These are phyloP conservation scores for Musa beccarii DNA, from an alignment of 176 grass and related monocot species.

Conservation along the genomic window DNA sequence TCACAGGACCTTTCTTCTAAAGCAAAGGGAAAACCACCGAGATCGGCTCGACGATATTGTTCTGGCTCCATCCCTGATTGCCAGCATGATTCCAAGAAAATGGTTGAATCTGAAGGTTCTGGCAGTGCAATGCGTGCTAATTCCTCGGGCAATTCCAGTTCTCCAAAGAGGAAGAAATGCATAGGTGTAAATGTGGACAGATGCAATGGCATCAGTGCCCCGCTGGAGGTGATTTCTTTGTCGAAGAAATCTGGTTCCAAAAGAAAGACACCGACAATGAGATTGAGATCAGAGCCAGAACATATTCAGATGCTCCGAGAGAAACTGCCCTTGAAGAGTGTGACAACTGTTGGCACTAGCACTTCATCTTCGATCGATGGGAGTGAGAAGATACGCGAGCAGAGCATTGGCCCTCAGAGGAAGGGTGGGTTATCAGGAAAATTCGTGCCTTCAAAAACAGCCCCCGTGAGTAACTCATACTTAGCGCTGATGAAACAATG, in stretches of 20 bases:
- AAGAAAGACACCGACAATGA: conserved; percentile 48
- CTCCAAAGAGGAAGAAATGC: conserved; percentile 80
- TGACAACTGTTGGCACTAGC: conserved; percentile 19
- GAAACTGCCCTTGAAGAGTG: conserved; percentile 19
- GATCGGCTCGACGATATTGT: neutral
- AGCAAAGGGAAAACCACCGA: conserved; percentile 13
- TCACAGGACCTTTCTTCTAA: conserved; percentile 33
- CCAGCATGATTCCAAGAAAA: conserved; percentile 26
- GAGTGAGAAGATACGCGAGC: conserved; percentile 29
- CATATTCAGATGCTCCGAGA: conserved; percentile 37
- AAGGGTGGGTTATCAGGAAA: conserved; percentile 41
- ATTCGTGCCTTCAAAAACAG: conserved; percentile 34
- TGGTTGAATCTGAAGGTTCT: conserved; percentile 45
- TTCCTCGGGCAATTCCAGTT: conserved; percentile 49
- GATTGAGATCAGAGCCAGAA: conserved; percentile 53
- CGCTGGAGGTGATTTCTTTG: conserved; percentile 42
- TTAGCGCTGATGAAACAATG: conserved; percentile 54
- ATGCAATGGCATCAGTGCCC: conserved; percentile 40
- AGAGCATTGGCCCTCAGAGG: conserved; percentile 21
- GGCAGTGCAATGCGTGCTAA: conserved; percentile 48
- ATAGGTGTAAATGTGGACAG: conserved; percentile 57
- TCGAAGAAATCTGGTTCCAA: conserved; percentile 56
- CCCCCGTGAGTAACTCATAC: conserved; percentile 7
- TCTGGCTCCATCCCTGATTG: neutral
- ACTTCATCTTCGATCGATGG: conserved; percentile 33